phyloP scores from a whole-genome alignment of 2,329 filamentous ascomycete species.

The Colletotrichum simmondsii region DNA sequence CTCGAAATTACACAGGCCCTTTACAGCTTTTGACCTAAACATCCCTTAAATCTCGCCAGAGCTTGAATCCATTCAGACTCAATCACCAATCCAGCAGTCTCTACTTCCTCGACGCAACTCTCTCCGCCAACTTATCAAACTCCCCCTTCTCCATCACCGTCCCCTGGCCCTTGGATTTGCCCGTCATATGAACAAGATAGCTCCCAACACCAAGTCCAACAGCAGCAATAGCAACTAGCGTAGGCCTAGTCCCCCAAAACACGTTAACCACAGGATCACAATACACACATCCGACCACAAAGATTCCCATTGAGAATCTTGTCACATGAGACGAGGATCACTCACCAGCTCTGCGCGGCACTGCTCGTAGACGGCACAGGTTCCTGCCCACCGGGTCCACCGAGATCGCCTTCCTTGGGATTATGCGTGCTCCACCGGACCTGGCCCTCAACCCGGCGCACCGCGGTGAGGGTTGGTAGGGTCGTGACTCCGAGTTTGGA shows the following conservation, averaged over 20 bases:
- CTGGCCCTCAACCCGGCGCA: background rate
- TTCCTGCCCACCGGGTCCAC: conserved; percentile 31
- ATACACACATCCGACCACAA: no score
- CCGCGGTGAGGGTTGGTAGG: background rate
- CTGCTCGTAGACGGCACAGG: conserved; percentile 15
- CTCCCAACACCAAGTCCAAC: conserved; percentile 20
- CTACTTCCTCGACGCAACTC: conserved; percentile 4
- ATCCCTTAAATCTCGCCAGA: no score
- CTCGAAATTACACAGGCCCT: no score
- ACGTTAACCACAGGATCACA: no score
- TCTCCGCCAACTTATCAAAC: conserved; percentile 8
- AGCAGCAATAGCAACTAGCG: conserved; percentile 22
- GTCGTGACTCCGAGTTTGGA: background rate
- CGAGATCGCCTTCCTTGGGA: conserved; percentile 28
- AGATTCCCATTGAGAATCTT: no score
- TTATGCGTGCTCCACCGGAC: conserved; percentile 1
- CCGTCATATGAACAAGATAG: conserved; percentile 28
- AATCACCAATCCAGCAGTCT: no score
- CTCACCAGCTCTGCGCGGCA: conserved; percentile 25
- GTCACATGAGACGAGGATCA: no score
- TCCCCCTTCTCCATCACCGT: background rate
- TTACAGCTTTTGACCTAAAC: no score
- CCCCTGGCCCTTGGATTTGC: conserved; percentile 15
- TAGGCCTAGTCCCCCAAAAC: conserved; percentile 10
- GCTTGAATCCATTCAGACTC: background rate